Evolutionary conservation across 352 stramenopile genomes (phyloP).

Genomic region (Globisporangium irregulare): DNA sequence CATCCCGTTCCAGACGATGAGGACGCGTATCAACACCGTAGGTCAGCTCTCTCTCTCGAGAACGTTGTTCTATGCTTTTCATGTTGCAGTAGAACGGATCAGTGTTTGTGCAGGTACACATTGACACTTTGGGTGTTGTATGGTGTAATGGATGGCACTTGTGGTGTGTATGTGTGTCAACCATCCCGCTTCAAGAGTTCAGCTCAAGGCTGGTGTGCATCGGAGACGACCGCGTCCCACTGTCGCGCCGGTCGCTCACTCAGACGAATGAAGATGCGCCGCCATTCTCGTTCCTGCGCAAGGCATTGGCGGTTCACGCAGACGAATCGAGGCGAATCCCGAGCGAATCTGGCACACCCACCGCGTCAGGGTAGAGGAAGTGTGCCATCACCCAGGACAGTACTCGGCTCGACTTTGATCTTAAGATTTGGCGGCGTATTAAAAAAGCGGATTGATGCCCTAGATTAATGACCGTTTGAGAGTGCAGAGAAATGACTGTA

Average conservation of each 20-base stretch:
- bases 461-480: too few relatives aligned
- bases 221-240: too few relatives aligned
- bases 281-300: not conserved
- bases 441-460: too few relatives aligned
- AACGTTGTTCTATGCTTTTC: not conserved
- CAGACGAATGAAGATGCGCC: not conserved
- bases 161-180: not conserved
- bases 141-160: not conserved
- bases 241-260: not conserved
- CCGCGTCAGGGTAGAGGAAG: not conserved
- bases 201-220: not conserved
- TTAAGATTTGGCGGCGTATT: not conserved
- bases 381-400: not conserved
- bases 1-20: not conserved
- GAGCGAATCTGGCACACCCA: not conserved
- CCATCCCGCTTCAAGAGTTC: too few relatives aligned
- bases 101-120: not conserved
- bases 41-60: not conserved
- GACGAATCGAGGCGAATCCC: slow-evolving; percentile 8
- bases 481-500: too few relatives aligned
- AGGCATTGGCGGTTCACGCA: not conserved
- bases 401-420: not conserved
- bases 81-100: not conserved
- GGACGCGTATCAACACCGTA: not conserved
- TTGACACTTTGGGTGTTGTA: not conserved